Evolutionary conservation across 2,329 filamentous ascomycete genomes (phyloP), one percentile per base, ranked within the genome.

Genomic region (Xylaria digitata): DNA sequence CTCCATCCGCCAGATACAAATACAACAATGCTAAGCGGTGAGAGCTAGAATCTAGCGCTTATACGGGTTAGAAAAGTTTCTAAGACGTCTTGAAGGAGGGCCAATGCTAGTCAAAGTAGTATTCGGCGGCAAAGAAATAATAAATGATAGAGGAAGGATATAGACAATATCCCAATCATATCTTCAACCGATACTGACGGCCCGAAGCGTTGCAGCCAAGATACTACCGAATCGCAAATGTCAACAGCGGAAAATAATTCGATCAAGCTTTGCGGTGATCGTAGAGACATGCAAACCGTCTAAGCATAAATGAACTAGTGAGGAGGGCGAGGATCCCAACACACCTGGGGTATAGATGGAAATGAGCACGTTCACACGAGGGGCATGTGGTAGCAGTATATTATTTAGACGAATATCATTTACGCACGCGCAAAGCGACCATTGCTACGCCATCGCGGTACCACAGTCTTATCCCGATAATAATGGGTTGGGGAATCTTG

Each of bases 311-410:
- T 9, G 15, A n/a, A 6, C 9, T 3, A 23, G 4, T 4, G n/a
- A 6, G n/a, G 37, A 53, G 7, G 2, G 19, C 15, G 9, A 43
- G 9, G 4, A 6, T 30, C n/a, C 5, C 23, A 19, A 19, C 34
- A 55, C 34, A 19, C 21, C 53, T 19, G 53, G 37, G 53, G 45
- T 55, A 11, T 15, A 43, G 53, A 43, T 55, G 23, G 34, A 43
- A 43, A 21, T 37, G 32, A 8, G 34, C 49, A 37, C 30, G 37
- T 13, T 53, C 5, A 37, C 21, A 53, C 21, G 6, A 43, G 26
- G 34, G n/a, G 53, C 6, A 43, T 26, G 37, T 13, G 11, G 26
- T 34, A 32, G 48, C 26, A 50, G 48, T 32, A 34, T 6, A 30
- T 32, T 30, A 9, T 5, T 34, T 17, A 7, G 50, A 37, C 21